A percentile compares a stretch with the other conserved stretches of the same genome.
Conservation (phyloP, 306 rosid genomes). For the Rosa persica region DNA sequence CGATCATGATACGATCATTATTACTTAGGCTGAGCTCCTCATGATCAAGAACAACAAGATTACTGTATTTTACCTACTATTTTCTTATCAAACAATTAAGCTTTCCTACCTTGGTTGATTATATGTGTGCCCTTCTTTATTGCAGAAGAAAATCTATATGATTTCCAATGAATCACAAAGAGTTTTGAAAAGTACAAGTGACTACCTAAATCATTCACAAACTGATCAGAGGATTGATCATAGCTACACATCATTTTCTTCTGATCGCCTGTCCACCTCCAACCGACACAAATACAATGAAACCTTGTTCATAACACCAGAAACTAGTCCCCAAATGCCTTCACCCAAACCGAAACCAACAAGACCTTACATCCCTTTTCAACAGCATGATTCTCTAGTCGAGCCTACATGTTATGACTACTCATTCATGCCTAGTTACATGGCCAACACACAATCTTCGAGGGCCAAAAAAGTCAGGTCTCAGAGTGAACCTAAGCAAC, state of each 20-base stretch:
- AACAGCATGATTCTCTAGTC: conserved; percentile 26
- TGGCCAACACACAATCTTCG: conserved; percentile 74
- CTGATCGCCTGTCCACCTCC: conserved; percentile 41
- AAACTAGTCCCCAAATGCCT: conserved; percentile 39
- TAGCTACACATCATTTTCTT: conserved; percentile 33
- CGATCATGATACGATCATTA: not conserved
- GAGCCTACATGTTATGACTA: conserved; percentile 24
- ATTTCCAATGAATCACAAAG: conserved; percentile 36
- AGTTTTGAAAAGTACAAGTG: conserved; percentile 52
- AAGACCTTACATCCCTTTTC: conserved; percentile 31
- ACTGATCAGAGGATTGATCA: conserved; percentile 33
- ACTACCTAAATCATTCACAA: conserved; percentile 39
- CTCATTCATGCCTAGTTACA: conserved; percentile 57
- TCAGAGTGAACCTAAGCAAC: conserved; percentile 80
- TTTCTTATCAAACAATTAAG: not conserved
- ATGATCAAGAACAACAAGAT: no score
- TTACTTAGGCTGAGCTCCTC: not conserved
- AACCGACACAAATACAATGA: conserved; percentile 35
- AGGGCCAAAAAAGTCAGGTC: conserved; percentile 67
- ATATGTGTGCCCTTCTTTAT: conserved; percentile 15
- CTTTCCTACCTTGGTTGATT: not conserved
- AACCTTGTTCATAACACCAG: conserved; percentile 26
- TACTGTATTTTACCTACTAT: not conserved
- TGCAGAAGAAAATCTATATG: conserved; percentile 44
- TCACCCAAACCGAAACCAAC: conserved; percentile 36